Percentiles rank a stretch among this genome's conserved stretches.
phyloP scores from a whole-genome alignment of 305 asterid species.

The Fraxinus sp. region DNA sequence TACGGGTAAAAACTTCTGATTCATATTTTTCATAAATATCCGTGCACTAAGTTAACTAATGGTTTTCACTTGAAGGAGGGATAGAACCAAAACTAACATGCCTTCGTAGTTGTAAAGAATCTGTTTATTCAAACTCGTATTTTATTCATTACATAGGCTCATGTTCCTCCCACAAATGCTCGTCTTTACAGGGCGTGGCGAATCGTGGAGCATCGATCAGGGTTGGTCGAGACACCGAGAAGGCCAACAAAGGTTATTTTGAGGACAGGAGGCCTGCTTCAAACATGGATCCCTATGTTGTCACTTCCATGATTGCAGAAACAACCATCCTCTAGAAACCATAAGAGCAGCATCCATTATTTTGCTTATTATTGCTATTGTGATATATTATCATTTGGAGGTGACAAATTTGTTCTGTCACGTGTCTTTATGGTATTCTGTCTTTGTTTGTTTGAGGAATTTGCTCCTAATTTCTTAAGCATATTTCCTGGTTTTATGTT shows the following conservation, averaged over 20 bases:
- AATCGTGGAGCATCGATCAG: conserved; percentile 80
- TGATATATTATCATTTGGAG: conserved; percentile 12
- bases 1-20: conserved; percentile 45
- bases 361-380: not conserved
- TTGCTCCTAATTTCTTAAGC: not conserved
- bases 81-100: not conserved
- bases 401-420: not conserved
- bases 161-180: not conserved
- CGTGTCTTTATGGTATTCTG: conserved; percentile 5
- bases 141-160: not conserved
- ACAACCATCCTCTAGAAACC: conserved; percentile 62
- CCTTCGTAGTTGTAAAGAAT: not conserved
- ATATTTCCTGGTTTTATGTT: not conserved
- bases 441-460: not conserved
- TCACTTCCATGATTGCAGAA: conserved; percentile 69
- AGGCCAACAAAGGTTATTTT: conserved; percentile 62
- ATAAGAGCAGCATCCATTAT: conserved; percentile 9
- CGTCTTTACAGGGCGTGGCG: conserved; percentile 59
- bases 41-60: not conserved
- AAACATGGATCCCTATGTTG: conserved; percentile 72
- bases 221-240: conserved; percentile 80
- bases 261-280: conserved; percentile 81
- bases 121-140: not conserved
- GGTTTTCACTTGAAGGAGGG: not conserved
- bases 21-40: not conserved